A percentile compares a stretch with the other conserved stretches of the same genome.
Evolutionary conservation across 1,284 basidiomycete species (phyloP).

Genomic region (Gomphus bonarii): DNA sequence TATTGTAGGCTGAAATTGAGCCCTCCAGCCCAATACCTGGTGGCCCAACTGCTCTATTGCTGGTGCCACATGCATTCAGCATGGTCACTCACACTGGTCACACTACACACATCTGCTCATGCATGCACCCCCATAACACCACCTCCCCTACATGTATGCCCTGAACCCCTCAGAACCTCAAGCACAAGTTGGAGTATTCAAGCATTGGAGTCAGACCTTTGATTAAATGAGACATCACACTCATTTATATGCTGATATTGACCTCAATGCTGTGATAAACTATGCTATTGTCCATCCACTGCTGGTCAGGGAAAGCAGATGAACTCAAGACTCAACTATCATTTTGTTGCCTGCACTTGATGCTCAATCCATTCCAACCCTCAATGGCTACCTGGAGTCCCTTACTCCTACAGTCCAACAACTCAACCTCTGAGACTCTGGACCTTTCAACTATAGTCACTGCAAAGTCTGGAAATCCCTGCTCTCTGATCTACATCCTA

Average conservation of each 20-base stretch:
- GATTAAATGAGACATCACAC: neutral
- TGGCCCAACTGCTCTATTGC: no score
- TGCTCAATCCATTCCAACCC: conserved; percentile 42
- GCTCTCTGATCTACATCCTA: conserved; percentile 89
- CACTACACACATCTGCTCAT: no score
- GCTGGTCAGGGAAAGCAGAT: neutral
- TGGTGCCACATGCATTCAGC: no score
- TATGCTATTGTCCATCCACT: no score
- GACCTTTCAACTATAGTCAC: conserved; percentile 92
- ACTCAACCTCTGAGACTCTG: conserved; percentile 95
- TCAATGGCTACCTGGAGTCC: conserved; percentile 70
- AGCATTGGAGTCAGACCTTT: no score
- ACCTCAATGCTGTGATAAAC: neutral
- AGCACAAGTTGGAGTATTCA: no score
- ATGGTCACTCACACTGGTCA: no score
- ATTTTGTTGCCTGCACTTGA: conserved; percentile 25
- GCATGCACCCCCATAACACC: no score
- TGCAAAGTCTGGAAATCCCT: conserved; percentile 94
- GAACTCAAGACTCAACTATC: neutral
- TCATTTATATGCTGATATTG: neutral
- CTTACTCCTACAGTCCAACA: conserved; percentile 62
- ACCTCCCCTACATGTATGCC: no score
- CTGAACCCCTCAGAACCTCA: no score
- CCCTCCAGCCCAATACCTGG: no score
- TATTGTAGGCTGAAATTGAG: no score